These are phyloP conservation scores for Colletotrichum tabaci DNA, from an alignment of 2,329 filamentous ascomycete genomes.

Conservation along the genomic window DNA sequence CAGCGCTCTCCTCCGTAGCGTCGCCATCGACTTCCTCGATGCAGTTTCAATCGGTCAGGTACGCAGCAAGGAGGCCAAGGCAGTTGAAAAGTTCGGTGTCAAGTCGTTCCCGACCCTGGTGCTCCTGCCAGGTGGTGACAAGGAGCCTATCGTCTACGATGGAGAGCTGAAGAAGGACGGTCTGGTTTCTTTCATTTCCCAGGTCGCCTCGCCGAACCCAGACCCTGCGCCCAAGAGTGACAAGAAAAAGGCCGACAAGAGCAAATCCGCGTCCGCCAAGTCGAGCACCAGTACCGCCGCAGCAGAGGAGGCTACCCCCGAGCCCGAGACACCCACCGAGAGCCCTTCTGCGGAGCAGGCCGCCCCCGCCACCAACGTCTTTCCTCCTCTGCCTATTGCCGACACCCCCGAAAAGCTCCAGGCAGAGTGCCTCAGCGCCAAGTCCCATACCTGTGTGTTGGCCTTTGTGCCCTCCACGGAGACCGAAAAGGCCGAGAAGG, in stretches of 20 bases:
- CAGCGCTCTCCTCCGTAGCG: constrained; percentile 83
- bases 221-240: constrained; percentile 74
- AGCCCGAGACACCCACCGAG: constrained; percentile 56
- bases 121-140: constrained; percentile 79
- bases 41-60: constrained; percentile 86
- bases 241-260: constrained; percentile 59
- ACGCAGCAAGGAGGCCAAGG: constrained; percentile 81
- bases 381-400: constrained; percentile 78
- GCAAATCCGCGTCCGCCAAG: constrained; percentile 28
- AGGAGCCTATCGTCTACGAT: constrained; percentile 80
- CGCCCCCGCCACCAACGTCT: constrained; percentile 48
- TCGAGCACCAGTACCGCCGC: constrained; percentile 29
- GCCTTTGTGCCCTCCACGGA: constrained; percentile 73
- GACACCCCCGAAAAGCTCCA: constrained; percentile 75
- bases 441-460: constrained; percentile 87
- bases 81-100: constrained; percentile 82
- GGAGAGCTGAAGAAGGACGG: constrained; percentile 89
- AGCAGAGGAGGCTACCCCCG: constrained; percentile 44
- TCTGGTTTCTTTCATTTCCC: constrained; percentile 86
- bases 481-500: constrained; percentile 67
- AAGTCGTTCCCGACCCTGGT: constrained; percentile 85
- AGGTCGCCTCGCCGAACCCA: constrained; percentile 84
- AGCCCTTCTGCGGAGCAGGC: constrained; percentile 51
- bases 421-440: constrained; percentile 80
- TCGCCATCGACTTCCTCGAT: constrained; percentile 93